Base-by-base conservation (phyloP, 331 rosid genomes). In the Malus hybrid region DNA sequence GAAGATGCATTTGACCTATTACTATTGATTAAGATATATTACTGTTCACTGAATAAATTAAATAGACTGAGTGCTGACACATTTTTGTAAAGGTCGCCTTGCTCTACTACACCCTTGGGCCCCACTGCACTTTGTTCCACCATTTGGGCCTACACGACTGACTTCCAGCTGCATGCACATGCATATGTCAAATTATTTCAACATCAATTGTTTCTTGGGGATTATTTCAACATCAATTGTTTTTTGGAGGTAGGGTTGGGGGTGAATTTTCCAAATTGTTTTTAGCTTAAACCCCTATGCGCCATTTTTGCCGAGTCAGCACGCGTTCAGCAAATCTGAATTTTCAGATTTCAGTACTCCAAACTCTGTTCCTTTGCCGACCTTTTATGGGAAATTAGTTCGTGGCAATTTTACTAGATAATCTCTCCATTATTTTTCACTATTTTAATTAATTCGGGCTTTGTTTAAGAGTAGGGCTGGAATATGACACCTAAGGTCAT, bases 21-120 rank as follows among this genome's bases (percentile, higher is more conserved):
- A 36, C 10, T 36, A 1, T 36, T 36, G 0, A 36, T 36, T 36
- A 0, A 0, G 3, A 8, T 36, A 0, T 36, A 36, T 36, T 0
- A 36, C 3, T 36, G 42, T 36, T 36, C 10, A 36, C 1, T 36
- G 0, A 36, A 1, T 36, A 0, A 0, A 36, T 36, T 36, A 7
- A 7, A 36, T 36, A 1, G 3, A 3, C 3, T 2, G 3, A 2
- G 3, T 36, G 10, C 3, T 7, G 1, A 0, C 10, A 0, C 0
- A 36, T 36, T 36, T 36, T 2, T 36, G 2, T 36, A 36, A 1
- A 3, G 42, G 0, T 8, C 1, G 42, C 0, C 0, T 36, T 7
- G 10, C 42, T 36, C 11, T 36, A 1, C 42, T 36, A 36, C 42
- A 36, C 42, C 0, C 3, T 36, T 36, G 42, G 42, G 42, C 42